Conservation (phyloP, 805 yeast species). For the Candida nitratophila region DNA sequence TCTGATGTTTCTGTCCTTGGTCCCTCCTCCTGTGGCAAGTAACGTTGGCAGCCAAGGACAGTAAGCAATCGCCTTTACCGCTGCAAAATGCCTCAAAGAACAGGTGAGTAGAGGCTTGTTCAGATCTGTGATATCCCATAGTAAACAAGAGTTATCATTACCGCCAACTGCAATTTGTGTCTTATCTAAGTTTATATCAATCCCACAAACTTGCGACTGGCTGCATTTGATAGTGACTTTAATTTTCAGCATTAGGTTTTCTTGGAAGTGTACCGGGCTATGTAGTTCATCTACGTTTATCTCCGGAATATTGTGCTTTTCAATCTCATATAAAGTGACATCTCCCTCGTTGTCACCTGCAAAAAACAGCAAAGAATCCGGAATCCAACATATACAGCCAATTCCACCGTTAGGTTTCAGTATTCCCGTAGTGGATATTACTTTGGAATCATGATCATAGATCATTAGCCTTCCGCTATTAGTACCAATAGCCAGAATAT, state of each 20-base stretch:
- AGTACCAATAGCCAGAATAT: conserved; percentile 48
- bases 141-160: conserved; percentile 71
- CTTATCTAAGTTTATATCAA: conserved; percentile 49
- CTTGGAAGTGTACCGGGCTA: too few relatives aligned
- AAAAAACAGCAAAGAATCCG: conserved; percentile 34
- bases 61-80: conserved; percentile 82
- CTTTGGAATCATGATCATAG: conserved; percentile 24
- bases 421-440: conserved; percentile 12
- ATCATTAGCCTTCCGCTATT: conserved; percentile 46
- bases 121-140: conserved; percentile 58
- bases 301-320: conserved; percentile 3
- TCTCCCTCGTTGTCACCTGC: conserved; percentile 65
- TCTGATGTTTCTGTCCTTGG: conserved; percentile 67
- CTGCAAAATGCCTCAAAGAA: conserved; percentile 65
- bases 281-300: conserved; percentile 12
- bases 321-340: conserved; percentile 35
- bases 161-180: conserved; percentile 72
- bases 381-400: conserved; percentile 58
- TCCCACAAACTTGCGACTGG: conserved; percentile 58
- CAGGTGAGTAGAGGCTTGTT: conserved; percentile 37
- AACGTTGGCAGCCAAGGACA: conserved; percentile 86
- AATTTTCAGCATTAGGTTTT: conserved; percentile 1
- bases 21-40: conserved; percentile 89
- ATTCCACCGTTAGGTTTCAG: conserved; percentile 33
- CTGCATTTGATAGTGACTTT: conserved; percentile 30